phyloP scores from a whole-genome alignment of 2,329 filamentous ascomycete species.

The Fusarium nanum region DNA sequence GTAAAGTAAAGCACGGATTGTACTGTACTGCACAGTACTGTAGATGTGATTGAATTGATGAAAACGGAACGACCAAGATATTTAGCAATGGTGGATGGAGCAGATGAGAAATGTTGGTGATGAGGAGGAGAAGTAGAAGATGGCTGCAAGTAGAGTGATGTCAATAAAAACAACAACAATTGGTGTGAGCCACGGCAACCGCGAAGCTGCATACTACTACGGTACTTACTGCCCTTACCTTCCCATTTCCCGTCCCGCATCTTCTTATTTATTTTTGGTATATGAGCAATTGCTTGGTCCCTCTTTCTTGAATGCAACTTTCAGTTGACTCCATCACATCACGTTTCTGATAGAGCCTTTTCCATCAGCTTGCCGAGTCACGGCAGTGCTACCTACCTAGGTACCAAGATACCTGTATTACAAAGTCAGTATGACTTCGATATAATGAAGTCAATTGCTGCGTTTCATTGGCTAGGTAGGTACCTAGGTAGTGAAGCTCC shows the following conservation, averaged over 20 bases:
- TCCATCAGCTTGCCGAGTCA: neutral
- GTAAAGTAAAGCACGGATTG: slow-evolving; percentile 1
- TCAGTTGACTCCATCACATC: neutral
- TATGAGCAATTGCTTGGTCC: neutral
- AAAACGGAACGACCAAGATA: slow-evolving; percentile 32
- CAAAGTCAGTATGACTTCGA: neutral
- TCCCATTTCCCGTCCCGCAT: neutral
- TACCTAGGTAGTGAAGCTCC: slow-evolving; percentile 12
- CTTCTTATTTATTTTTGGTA: neutral
- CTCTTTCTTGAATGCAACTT: neutral
- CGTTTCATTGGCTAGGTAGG: slow-evolving; percentile 25
- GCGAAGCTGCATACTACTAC: slow-evolving; percentile 6
- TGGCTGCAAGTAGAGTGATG: neutral
- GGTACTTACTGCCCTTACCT: neutral
- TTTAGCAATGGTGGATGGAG: slow-evolving; percentile 25
- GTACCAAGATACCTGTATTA: neutral
- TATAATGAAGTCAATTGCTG: neutral
- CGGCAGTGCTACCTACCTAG: neutral
- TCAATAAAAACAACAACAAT: slow-evolving; percentile 33
- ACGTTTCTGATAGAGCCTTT: neutral
- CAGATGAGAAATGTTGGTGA: slow-evolving; percentile 18
- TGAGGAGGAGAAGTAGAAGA: slow-evolving; percentile 12
- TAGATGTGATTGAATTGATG: slow-evolving; percentile 29
- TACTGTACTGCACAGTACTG: slow-evolving; percentile 4
- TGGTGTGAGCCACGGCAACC: slow-evolving; percentile 32